Base-by-base conservation (phyloP, 495 filamentous ascomycete genomes). In the Aspergillus sclerotioniger region DNA sequence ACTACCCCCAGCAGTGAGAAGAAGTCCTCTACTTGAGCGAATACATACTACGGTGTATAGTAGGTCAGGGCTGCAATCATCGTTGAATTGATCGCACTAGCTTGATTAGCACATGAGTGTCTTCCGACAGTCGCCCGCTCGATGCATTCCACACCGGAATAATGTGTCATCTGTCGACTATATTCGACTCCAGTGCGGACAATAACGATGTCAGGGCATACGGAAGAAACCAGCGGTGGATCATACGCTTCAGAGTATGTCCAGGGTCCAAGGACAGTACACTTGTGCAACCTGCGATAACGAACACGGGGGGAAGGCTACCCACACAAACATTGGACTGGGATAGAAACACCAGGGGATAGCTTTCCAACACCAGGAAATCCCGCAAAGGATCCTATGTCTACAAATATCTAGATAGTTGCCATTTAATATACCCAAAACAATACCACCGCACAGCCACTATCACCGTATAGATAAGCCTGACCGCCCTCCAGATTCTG, bases 401-500 rank as follows among this genome's bases (percentile, higher is more conserved):
- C 8, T 8, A 35, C 7, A 35, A 41, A n/a, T 1, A 6, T n/a
- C n/a, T 6, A 15, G 10, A 41, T 41, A n/a, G 37, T 3, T 15
- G 37, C 13, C 13, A 13, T 41, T 41, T 6, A 13, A n/a, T 15
- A 41, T 7, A 41, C 0, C 37, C 37, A 41, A 15, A n/a, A 7
- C 37, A 41, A 41, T 41, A 41, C n/a, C 5, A n/a, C n/a, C 37
- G 16, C 44, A 8, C 10, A 37, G 35, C 4, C 21, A 16, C 19
- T 6, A 55, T 20, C 15, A 39, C 3, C 16, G 12, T 44, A 50
- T 51, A 43, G 39, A 58, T 56, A 62, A 62, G 47, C 44, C 28
- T 60, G 57, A 60, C 57, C 54, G 57, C 53, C 53, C 33, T 12
- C n/a, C 1, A n/a, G 3, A 61, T 64, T 61, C 51, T 61, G 62